These are phyloP conservation scores for Termitomyces sp. DNA, from an alignment of 768 basidiomycete genomes.

Conservation along the genomic window DNA sequence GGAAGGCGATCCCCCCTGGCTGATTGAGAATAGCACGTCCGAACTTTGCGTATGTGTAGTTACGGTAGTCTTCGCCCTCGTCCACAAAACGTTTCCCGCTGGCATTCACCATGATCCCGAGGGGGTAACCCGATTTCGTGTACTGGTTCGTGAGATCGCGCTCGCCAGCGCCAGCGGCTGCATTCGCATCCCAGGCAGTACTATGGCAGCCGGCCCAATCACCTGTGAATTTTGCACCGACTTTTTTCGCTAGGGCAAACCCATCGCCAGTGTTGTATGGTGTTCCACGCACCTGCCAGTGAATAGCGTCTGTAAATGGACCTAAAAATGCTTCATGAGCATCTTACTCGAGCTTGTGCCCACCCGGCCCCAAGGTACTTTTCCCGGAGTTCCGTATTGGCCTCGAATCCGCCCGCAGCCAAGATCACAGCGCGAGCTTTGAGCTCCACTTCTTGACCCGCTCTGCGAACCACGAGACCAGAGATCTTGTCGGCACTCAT, in stretches of 20 bases:
- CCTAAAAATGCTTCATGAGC: constrained; percentile 3
- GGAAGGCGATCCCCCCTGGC: constrained; percentile 56
- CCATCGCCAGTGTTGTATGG: constrained; percentile 69
- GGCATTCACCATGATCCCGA: constrained; percentile 64
- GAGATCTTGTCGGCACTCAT: constrained; percentile 31
- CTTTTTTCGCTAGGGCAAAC: constrained; percentile 40
- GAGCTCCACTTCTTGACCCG: constrained; percentile 30
- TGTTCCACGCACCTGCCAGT: constrained; percentile 55
- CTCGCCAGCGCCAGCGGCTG: constrained; percentile 42
- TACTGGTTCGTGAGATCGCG: constrained; percentile 61
- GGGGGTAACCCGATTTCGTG: constrained; percentile 70
- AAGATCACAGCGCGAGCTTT: constrained; percentile 44
- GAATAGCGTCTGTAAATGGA: background rate
- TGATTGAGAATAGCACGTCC: constrained; percentile 54
- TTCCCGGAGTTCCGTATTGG: constrained; percentile 42
- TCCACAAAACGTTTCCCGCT: constrained; percentile 59
- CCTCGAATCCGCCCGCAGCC: constrained; percentile 65
- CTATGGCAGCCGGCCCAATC: constrained; percentile 70
- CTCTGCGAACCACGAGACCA: constrained; percentile 39
- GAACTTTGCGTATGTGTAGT: constrained; percentile 69
- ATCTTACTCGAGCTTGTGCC: constrained; percentile 46
- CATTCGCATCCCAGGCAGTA: constrained; percentile 67
- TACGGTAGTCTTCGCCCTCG: constrained; percentile 67
- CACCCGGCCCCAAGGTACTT: constrained; percentile 55
- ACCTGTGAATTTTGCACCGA: constrained; percentile 53